Conservation (phyloP, 208 protist species). For the Wallacemonas collosoma region DNA sequence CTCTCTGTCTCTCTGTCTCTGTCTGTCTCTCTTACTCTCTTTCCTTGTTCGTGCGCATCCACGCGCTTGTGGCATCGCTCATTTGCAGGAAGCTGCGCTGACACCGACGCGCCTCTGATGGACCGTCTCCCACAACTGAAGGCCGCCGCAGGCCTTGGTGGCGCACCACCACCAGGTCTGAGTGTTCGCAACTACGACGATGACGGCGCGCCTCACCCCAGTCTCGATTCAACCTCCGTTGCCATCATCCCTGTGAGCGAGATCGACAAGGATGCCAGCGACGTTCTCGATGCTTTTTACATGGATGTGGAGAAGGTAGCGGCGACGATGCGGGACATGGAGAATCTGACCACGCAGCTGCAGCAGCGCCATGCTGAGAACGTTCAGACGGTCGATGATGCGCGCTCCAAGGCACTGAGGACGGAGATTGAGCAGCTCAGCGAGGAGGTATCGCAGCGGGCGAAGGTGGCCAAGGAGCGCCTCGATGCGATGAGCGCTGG, state of each 20-base stretch:
- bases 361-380: slow-evolving; percentile 69
- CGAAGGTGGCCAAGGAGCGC: slow-evolving; percentile 46
- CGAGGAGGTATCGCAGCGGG: slow-evolving; percentile 40
- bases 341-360: slow-evolving; percentile 45
- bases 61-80: too few relatives aligned
- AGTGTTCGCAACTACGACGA: slow-evolving; percentile 12
- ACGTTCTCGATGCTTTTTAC: slow-evolving; percentile 79
- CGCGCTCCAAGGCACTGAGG: slow-evolving; percentile 53
- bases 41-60: background rate
- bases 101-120: slow-evolving; percentile 14
- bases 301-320: slow-evolving; percentile 36
- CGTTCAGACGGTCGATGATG: slow-evolving; percentile 67
- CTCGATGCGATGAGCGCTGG: slow-evolving; percentile 59
- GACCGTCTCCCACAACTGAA: slow-evolving; percentile 38
- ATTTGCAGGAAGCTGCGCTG: too few relatives aligned
- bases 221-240: background rate
- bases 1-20: too few relatives aligned
- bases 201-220: background rate
- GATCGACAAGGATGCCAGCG: slow-evolving; percentile 61
- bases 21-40: too few relatives aligned
- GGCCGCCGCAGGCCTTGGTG: slow-evolving; percentile 18
- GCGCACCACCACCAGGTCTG: slow-evolving; percentile 1
- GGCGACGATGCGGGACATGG: slow-evolving; percentile 37
- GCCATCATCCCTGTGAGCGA: slow-evolving; percentile 20
- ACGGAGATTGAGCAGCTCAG: slow-evolving; percentile 65